Evolutionary conservation across 176 grass and related monocot genomes (phyloP).

Genomic region (Carex parvula): DNA sequence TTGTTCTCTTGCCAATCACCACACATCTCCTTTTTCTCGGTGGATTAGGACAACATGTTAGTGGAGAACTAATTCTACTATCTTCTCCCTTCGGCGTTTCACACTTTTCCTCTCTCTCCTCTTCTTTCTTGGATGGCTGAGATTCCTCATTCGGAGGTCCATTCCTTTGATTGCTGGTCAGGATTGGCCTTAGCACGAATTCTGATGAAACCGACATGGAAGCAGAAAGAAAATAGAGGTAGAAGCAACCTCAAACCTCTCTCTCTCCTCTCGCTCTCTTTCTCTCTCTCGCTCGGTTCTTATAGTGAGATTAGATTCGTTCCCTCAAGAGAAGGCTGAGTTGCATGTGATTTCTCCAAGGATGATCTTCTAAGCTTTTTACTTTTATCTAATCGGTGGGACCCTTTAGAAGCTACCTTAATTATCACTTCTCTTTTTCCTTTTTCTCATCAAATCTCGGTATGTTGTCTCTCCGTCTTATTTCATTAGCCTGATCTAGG

Average conservation of each 20-base stretch:
- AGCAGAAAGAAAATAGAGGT: not conserved
- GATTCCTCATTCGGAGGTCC: not conserved
- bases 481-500: not conserved
- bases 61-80: not conserved
- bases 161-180: not conserved
- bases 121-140: not conserved
- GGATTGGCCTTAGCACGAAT: not conserved
- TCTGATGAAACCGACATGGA: slow-evolving; percentile 12
- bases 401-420: slow-evolving; percentile 12
- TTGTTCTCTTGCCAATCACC: not conserved
- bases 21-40: not conserved
- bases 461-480: not conserved
- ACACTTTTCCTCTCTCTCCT: slow-evolving; percentile 3
- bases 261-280: not conserved
- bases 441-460: not conserved
- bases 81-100: slow-evolving; percentile 7
- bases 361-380: slow-evolving; percentile 17
- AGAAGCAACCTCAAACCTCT: not conserved
- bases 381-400: slow-evolving; percentile 1
- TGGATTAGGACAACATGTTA: not conserved
- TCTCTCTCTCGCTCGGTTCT: not conserved
- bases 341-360: slow-evolving; percentile 12
- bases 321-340: not conserved
- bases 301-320: slow-evolving; percentile 15
- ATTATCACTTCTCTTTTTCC: not conserved